Base-by-base conservation (phyloP, 768 basidiomycete genomes). In the Baorangia bicolor region DNA sequence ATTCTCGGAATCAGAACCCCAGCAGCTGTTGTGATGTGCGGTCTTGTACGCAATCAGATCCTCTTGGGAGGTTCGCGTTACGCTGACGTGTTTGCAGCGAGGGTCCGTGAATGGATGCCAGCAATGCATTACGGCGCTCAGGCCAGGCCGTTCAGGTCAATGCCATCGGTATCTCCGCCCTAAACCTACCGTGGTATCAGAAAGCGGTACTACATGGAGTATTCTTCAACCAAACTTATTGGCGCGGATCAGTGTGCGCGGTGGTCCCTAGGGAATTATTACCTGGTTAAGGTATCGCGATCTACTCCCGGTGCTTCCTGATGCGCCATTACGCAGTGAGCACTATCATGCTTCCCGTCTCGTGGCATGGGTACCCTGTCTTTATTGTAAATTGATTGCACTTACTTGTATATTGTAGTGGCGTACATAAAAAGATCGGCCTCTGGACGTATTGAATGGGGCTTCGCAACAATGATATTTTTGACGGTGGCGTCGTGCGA, bases 51-150 rank as follows among this genome's bases (percentile, higher is more conserved):
- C 59, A 68, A 69, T 67, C 56, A 57, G 58, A 56, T 58, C 62
- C 56, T 48, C 54, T 57, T 50, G 48, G 40, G 30, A 43, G 37
- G 53, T 49, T 65, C 35, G 57, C 59, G 64, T 66, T 44, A 62
- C 60, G 67, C 42, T 68, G 63, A 69, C 67, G 67, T 69, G 60
- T 68, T 69, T 58, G 48, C 30, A 54, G 30, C 13, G 67, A 69
- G 57, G 66, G 68, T 67, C 59, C 43, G 39, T 55, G 59, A 58
- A 56, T 43, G 35, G 39, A 62, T 69, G 67, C 67, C 67, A 67
- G 62, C 64, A 69, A 53, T 41, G 47, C 62, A 54, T 69, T 68
- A 69, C 68, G 66, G 68, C 62, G 62, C 52, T 33, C 59, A 52
- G 49, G 16, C 23, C 57, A 45, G 34, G 23, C 34, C 35, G 25